Conservation (phyloP, 2,329 filamentous ascomycete genomes). For the Xylariales sp. region DNA sequence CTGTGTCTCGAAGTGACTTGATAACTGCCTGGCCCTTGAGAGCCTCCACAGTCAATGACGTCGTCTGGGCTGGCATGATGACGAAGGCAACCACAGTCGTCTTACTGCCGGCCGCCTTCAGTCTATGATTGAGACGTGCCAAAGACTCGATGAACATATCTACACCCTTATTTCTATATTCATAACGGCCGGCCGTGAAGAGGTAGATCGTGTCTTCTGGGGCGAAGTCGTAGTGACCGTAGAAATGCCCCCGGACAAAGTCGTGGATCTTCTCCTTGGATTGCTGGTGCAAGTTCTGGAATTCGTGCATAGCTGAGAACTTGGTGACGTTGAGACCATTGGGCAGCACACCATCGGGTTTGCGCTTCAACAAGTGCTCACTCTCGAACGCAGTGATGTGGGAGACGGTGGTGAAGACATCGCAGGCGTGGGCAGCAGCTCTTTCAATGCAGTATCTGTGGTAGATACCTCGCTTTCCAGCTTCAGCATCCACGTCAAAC, state of each 20-base stretch:
- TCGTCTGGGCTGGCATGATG: conserved; percentile 97
- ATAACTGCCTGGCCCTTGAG: conserved; percentile 96
- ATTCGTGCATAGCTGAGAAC: conserved; percentile 97
- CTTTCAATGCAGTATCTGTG: conserved; percentile 98
- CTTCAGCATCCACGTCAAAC: conserved; percentile 95
- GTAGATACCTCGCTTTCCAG: conserved; percentile 96
- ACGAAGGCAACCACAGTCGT: conserved; percentile 96
- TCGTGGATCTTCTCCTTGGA: conserved; percentile 98
- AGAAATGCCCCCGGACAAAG: conserved; percentile 97
- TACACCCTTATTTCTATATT: conserved; percentile 97
- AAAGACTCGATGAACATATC: conserved; percentile 99
- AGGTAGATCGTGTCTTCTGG: conserved; percentile 95
- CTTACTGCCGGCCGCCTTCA: conserved; percentile 81
- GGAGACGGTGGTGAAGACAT: conserved; percentile 98
- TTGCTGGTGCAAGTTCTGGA: conserved; percentile 95
- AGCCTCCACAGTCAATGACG: conserved; percentile 89
- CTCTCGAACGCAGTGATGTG: conserved; percentile 98
- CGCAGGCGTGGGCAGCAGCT: conserved; percentile 82
- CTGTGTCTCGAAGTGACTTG: conserved; percentile 89
- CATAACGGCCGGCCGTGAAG: conserved; percentile 95
- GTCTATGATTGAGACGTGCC: conserved; percentile 86
- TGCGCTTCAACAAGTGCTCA: conserved; percentile 94
- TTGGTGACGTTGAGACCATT: conserved; percentile 98
- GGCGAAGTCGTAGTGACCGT: conserved; percentile 96
- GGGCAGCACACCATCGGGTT: conserved; percentile 92